Evolutionary conservation across 352 stramenopile species (phyloP).

Genomic region (Poterioochromonas sp.): DNA sequence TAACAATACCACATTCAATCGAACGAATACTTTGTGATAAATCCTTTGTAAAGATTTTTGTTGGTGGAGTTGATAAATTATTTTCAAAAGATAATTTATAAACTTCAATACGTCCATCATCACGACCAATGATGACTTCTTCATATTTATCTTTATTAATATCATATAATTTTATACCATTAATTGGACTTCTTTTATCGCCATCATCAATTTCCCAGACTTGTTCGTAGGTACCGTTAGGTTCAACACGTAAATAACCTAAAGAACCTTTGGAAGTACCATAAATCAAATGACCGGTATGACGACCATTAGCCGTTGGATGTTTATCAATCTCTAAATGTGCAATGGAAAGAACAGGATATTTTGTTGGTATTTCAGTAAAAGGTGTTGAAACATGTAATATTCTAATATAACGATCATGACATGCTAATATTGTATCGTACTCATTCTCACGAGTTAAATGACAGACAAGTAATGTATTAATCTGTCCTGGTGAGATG

Average conservation of each 20-base stretch:
- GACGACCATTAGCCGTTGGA: neutral
- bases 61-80: neutral
- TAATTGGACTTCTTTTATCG: neutral
- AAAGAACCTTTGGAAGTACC: neutral
- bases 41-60: neutral
- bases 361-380: neutral
- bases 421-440: slow-evolving; percentile 17
- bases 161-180: slow-evolving; percentile 31
- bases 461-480: neutral
- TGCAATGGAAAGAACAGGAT: neutral
- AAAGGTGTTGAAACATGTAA: neutral
- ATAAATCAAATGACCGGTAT: neutral
- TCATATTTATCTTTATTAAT: slow-evolving; percentile 36
- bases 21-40: slow-evolving; percentile 37
- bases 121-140: slow-evolving; percentile 38
- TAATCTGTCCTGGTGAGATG: slow-evolving; percentile 28
- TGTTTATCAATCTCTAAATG: neutral
- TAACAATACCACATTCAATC: slow-evolving; percentile 37
- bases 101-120: slow-evolving; percentile 38
- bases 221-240: neutral
- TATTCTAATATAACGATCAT: slow-evolving; percentile 7
- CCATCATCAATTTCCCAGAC: slow-evolving; percentile 9
- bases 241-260: neutral
- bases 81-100: neutral
- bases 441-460: neutral